Conservation (phyloP, 2,329 filamentous ascomycete species). For the Apiospora phragmitis region DNA sequence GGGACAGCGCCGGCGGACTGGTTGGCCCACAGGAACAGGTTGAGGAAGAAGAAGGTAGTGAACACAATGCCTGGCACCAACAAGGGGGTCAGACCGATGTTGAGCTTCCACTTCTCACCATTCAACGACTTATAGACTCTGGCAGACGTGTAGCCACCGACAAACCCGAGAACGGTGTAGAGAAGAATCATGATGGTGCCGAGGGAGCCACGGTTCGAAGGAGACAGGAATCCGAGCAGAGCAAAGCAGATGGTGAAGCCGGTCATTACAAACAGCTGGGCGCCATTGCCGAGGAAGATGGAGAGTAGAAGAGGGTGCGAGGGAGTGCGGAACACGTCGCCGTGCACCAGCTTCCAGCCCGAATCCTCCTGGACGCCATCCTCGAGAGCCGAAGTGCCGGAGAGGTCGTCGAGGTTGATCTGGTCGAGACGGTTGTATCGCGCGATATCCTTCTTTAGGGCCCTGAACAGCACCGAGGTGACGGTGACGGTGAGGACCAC, state of each 20-base stretch:
- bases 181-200: slow-evolving; percentile 91
- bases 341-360: slow-evolving; percentile 97
- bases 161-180: slow-evolving; percentile 88
- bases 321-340: slow-evolving; percentile 92
- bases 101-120: slow-evolving; percentile 91
- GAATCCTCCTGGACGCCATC: slow-evolving; percentile 97
- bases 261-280: slow-evolving; percentile 97
- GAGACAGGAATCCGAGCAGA: slow-evolving; percentile 89
- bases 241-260: slow-evolving; percentile 93
- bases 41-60: slow-evolving; percentile 83
- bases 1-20: slow-evolving; percentile 91
- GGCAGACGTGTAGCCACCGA: slow-evolving; percentile 87
- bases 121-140: slow-evolving; percentile 93
- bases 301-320: slow-evolving; percentile 81
- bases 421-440: slow-evolving; percentile 94
- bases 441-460: slow-evolving; percentile 91
- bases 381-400: slow-evolving; percentile 75
- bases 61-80: slow-evolving; percentile 89
- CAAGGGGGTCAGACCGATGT: slow-evolving; percentile 84
- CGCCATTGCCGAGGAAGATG: slow-evolving; percentile 87
- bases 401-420: slow-evolving; percentile 86
- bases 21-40: slow-evolving; percentile 95
- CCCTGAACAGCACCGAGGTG: slow-evolving; percentile 84
- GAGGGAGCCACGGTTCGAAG: slow-evolving; percentile 90
- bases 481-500: slow-evolving; percentile 90